phyloP scores from a whole-genome alignment of 2,329 filamentous ascomycete species.

The Claviceps citrina region DNA sequence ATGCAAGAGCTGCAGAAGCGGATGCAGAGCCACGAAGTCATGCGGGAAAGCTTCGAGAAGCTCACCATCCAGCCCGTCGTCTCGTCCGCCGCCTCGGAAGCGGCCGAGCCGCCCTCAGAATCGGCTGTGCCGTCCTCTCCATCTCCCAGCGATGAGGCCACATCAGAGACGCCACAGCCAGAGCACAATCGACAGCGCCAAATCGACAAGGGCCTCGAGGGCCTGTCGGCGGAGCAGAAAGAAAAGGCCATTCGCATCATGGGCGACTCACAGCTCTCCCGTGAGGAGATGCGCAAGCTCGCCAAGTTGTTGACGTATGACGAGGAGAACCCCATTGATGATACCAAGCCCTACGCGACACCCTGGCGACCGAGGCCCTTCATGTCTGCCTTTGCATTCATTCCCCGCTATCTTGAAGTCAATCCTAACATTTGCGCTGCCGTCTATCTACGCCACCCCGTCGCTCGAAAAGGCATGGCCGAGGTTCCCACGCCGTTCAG shows the following conservation, averaged over 20 bases:
- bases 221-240: slow-evolving; percentile 17
- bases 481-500: slow-evolving; percentile 77
- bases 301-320: slow-evolving; percentile 44
- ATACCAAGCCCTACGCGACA: slow-evolving; percentile 68
- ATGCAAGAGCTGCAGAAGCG: slow-evolving; percentile 18
- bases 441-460: slow-evolving; percentile 86
- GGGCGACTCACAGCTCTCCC: slow-evolving; percentile 20
- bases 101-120: slow-evolving; percentile 7
- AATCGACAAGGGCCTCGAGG: slow-evolving; percentile 21
- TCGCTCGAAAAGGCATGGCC: slow-evolving; percentile 63
- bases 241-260: slow-evolving; percentile 20
- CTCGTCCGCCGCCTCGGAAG: slow-evolving; percentile 5
- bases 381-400: slow-evolving; percentile 87
- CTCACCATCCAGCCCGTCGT: slow-evolving; percentile 10
- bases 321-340: slow-evolving; percentile 62
- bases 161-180: slow-evolving; percentile 7
- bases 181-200: slow-evolving; percentile 17
- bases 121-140: not conserved
- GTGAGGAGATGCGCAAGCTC: slow-evolving; percentile 38
- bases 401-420: slow-evolving; percentile 89
- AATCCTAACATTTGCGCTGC: slow-evolving; percentile 95
- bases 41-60: slow-evolving; percentile 18
- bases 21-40: slow-evolving; percentile 18
- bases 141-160: not conserved
- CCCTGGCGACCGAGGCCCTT: slow-evolving; percentile 78